Percentiles rank a stretch among this genome's conserved stretches.
Conservation (phyloP, 2,329 filamentous ascomycete genomes). For the Pseudogymnoascus sp. region DNA sequence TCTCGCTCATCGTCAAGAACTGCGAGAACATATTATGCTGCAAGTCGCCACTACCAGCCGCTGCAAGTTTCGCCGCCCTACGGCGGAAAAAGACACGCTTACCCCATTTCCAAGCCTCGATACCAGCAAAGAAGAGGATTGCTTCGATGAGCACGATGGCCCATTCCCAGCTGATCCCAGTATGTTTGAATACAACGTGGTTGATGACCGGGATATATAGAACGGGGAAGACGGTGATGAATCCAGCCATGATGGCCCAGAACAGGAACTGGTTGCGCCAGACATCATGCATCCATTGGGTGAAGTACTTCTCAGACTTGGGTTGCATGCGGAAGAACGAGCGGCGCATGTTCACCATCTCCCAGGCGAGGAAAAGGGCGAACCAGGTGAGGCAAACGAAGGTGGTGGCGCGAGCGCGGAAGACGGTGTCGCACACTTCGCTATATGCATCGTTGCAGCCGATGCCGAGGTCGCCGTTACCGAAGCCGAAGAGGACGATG, state of each 20-base stretch:
- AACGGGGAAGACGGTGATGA: slow-evolving; percentile 50
- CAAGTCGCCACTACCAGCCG: background rate
- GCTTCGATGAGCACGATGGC: slow-evolving; percentile 56
- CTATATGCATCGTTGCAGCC: slow-evolving; percentile 55
- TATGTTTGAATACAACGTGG: slow-evolving; percentile 58
- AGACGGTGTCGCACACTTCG: slow-evolving; percentile 53
- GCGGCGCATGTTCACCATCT: slow-evolving; percentile 65
- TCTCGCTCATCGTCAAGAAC: background rate
- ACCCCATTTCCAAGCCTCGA: slow-evolving; percentile 60
- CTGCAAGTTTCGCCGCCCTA: background rate
- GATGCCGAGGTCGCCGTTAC: slow-evolving; percentile 46
- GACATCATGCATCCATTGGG: slow-evolving; percentile 60
- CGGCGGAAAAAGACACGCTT: slow-evolving; percentile 51
- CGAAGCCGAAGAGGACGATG: slow-evolving; percentile 56
- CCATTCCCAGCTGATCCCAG: slow-evolving; percentile 63
- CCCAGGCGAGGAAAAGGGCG: slow-evolving; percentile 70
- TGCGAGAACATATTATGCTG: slow-evolving; percentile 5
- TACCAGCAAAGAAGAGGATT: slow-evolving; percentile 54
- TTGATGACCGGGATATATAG: slow-evolving; percentile 65
- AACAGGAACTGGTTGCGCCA: slow-evolving; percentile 69
- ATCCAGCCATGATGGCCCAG: slow-evolving; percentile 53
- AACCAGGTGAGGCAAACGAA: slow-evolving; percentile 73
- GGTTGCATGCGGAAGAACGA: slow-evolving; percentile 72
- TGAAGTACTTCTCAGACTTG: slow-evolving; percentile 50
- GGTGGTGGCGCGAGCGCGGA: slow-evolving; percentile 64